These are phyloP conservation scores for Verticillium alfalfae DNA, from an alignment of 2,329 filamentous ascomycete species.

Conservation along the genomic window DNA sequence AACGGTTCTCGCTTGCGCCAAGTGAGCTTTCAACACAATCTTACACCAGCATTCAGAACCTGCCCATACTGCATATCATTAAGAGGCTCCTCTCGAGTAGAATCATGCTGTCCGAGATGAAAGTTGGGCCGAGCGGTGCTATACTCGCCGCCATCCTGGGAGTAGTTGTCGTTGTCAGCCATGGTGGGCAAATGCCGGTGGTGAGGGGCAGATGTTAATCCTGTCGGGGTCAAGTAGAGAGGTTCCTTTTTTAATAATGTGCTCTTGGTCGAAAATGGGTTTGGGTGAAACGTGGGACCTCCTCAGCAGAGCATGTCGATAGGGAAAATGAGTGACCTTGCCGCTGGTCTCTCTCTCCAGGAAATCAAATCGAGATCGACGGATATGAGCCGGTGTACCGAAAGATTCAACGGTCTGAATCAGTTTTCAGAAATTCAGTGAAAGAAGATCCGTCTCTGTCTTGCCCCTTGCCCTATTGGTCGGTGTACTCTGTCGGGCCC, in stretches of 20 bases:
- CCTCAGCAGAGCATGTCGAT: background rate
- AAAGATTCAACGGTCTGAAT: background rate
- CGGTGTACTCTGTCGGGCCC: background rate
- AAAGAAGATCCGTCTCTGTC: background rate
- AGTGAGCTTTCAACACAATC: slow-evolving; percentile 21
- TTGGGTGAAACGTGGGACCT: background rate
- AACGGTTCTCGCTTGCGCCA: slow-evolving; percentile 10
- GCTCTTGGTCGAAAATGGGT: background rate
- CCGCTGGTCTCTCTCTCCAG: background rate
- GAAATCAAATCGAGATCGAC: background rate
- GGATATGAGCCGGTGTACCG: background rate
- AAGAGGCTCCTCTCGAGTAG: slow-evolving; percentile 53
- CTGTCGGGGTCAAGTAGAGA: background rate
- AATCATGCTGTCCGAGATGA: slow-evolving; percentile 72
- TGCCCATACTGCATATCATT: slow-evolving; percentile 60
- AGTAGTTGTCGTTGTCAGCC: background rate
- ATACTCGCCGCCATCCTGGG: slow-evolving; percentile 6
- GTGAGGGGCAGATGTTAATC: background rate
- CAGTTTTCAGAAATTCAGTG: background rate
- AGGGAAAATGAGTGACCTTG: background rate
- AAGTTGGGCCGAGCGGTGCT: slow-evolving; percentile 38
- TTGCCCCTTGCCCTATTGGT: background rate
- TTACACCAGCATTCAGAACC: slow-evolving; percentile 64
- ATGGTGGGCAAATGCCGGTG: background rate
- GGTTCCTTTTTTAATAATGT: no score